phyloP scores from a whole-genome alignment of 2,329 filamentous ascomycete species.

The Piedraia hortae region DNA sequence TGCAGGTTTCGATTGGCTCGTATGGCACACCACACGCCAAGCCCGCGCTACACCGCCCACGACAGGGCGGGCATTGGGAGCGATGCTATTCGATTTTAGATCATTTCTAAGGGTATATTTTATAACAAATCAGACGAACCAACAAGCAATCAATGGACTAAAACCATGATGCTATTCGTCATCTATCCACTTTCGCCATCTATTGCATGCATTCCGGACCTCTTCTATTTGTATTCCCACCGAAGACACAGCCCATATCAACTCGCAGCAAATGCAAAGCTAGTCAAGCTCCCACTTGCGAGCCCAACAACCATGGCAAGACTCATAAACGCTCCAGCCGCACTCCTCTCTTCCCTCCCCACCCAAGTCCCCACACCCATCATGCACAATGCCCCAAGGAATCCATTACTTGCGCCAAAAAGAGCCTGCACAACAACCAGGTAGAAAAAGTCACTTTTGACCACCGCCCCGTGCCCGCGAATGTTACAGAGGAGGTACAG shows the following conservation, averaged over 20 bases:
- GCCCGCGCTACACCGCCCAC: no score
- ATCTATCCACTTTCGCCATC: no score
- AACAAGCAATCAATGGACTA: no score
- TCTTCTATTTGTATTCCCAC: no score
- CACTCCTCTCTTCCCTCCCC: constrained; percentile 55
- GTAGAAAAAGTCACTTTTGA: constrained; percentile 71
- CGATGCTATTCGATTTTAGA: no score
- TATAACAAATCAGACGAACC: no score
- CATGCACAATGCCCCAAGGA: constrained; percentile 68
- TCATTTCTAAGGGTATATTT: no score
- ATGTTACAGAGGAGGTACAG: constrained; percentile 82
- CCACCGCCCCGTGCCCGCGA: constrained; percentile 40
- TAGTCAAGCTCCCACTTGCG: constrained; percentile 62
- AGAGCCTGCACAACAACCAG: constrained; percentile 53
- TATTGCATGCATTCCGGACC: no score
- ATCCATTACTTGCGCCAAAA: constrained; percentile 71
- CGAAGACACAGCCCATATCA: constrained; percentile 4
- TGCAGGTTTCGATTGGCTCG: no score
- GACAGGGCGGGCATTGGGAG: no score
- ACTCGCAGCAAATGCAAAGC: constrained; percentile 37
- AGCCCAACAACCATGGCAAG: constrained; percentile 66
- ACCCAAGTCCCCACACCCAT: constrained; percentile 70
- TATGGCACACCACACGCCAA: no score
- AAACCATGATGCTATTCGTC: no score
- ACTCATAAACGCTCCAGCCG: constrained; percentile 81